Evolutionary conservation across 345 rosid species (phyloP), one percentile per base, ranked within the genome.

Genomic region (Citrus unshiu): DNA sequence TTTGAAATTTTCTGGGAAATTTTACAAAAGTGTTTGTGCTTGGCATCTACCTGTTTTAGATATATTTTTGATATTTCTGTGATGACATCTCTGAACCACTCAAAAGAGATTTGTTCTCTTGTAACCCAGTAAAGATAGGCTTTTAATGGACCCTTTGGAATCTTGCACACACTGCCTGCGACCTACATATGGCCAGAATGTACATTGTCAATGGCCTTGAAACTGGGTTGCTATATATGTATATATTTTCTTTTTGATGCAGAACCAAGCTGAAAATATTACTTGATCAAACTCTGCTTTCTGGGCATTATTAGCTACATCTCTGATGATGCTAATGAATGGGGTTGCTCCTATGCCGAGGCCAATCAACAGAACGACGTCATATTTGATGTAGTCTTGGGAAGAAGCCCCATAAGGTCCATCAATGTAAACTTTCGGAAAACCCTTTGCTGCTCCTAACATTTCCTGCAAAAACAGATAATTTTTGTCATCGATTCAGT

Each of bases 321-420:
- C 91, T 81, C 82, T 84, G 74, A 90, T 88, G 81, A 90, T 86
- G 88, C 90, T 87, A 59, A 88, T 80, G 83, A 88, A 90, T 5
- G 91, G 93, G 5, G 93, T 90, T 46, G 83, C 84, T 72, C 93
- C 93, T 5, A 90, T 90, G 61, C 93, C 93, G 16, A 88, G 90
- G 65, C 93, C 93, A 22, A 88, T 82, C 58, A 90, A 79, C 70
- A 88, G 65, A 25, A 90, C 83, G 0, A 84, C 29, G 12, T 90
- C 93, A 35, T 90, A 90, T 79, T 90, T 88, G 78, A 68, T 71
- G 46, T 90, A 81, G 82, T 90, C 90, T 72, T 90, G 93, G 16
- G 91, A 86, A 27, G 91, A 74, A 22, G 91, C 82, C 7, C 91
- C 91, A 13, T 90, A 90, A 4, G 91, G 90, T 37, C 93, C 93